Evolutionary conservation across 495 filamentous ascomycete species (phyloP), one percentile per base, ranked within the genome.

Genomic region (Daldinia childiae): DNA sequence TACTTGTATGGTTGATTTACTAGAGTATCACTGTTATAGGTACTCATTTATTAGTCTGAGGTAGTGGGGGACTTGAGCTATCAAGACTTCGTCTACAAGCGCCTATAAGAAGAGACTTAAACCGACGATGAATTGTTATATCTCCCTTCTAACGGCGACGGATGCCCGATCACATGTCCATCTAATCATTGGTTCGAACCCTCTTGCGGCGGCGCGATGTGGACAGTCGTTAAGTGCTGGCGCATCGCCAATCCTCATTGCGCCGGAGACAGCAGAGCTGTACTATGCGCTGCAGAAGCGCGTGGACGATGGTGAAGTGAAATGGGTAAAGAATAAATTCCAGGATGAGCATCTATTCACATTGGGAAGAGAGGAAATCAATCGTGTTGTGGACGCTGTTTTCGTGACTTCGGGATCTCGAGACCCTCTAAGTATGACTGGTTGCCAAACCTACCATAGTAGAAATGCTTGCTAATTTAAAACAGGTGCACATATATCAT

Each of bases 141-240:
- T 81, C n/a, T 85, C 92, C 12, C 83, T 99, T 27, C 87, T 99
- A 56, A 90, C 93, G 38, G 90, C 94, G 8, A 84, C 90, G 64
- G 89, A 97, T 74, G 90, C 86, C 51, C 86, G 88, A 0, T 87
- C 85, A 2, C 93, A 97, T 71, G 81, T 94, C 56, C 95, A 98
- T 79, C 82, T 99, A 41, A 90, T 99, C 52, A 75, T 98, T 56
- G 95, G 96, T 36, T 88, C 91, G 34, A 95, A 92, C 78, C 89
- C 95, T 50, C 85, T 99, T 34, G 96, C 96, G 32, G 90, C 91
- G 45, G 88, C 93, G 14, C 87, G 95, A 58, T 94, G 92, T 76
- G 79, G 87, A 19, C 93, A 91, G 71, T 95, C 93, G 15, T 76
- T 97, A 17, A 88, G 92, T 64, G 90, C 91, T n/a, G 95, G 95